phyloP scores from a whole-genome alignment of 164 flowering plant species.

The Dillenia suffruticosa region DNA sequence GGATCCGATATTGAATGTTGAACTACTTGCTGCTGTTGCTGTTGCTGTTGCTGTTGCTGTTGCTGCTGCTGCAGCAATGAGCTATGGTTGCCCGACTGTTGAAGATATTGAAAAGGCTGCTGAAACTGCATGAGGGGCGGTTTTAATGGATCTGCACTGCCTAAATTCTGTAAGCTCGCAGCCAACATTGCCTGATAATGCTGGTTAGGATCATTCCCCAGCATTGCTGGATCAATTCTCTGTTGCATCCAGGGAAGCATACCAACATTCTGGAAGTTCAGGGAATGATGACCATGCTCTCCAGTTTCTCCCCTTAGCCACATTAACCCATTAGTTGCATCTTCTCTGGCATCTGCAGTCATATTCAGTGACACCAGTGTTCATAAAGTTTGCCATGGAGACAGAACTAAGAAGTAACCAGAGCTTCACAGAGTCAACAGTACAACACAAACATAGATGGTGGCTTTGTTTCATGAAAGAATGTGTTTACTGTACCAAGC shows the following conservation, averaged over 20 bases:
- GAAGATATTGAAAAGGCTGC: constrained; percentile 50
- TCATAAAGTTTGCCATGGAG: no score
- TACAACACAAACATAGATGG: no score
- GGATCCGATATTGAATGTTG: constrained; percentile 44
- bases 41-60: constrained; percentile 8
- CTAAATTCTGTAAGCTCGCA: constrained; percentile 51
- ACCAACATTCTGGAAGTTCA: constrained; percentile 54
- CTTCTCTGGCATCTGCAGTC: constrained; percentile 47
- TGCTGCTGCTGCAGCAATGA: constrained; percentile 39
- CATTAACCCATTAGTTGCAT: constrained; percentile 43
- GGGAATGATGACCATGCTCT: constrained; percentile 49
- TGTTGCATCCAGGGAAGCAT: constrained; percentile 71
- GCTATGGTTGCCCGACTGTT: constrained; percentile 37
- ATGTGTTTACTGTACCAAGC: no score
- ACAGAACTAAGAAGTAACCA: no score
- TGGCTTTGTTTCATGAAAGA: no score
- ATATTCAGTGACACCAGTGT: no score
- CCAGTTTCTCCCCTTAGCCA: constrained; percentile 69
- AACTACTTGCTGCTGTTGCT: constrained; percentile 38
- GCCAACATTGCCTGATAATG: constrained; percentile 67
- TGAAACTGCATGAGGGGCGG: constrained; percentile 61
- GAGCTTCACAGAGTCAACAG: no score
- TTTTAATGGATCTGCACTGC: constrained; percentile 53
- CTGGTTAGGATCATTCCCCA: constrained; percentile 51
- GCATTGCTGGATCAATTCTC: constrained; percentile 45